Percentiles rank a stretch among this genome's conserved stretches.
phyloP scores from a whole-genome alignment of 208 protist species.

The Acanthamoeba culbertsoni region DNA sequence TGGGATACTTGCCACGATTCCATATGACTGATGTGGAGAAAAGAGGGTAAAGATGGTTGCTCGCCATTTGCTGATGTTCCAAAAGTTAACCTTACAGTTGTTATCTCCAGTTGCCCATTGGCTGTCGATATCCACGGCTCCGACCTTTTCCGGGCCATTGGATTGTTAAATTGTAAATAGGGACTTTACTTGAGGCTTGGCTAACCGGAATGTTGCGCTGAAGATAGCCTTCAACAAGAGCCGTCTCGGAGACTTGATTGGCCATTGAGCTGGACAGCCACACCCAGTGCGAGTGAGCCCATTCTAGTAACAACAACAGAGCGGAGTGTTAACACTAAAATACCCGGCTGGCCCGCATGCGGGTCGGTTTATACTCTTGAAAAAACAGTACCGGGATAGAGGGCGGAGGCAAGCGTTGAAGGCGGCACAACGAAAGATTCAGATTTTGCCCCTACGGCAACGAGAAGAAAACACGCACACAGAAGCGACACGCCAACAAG shows the following conservation, averaged over 20 bases:
- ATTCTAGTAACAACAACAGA: not conserved
- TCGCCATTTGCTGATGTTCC: not conserved
- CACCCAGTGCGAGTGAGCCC: constrained; percentile 66
- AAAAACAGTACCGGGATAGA: not conserved
- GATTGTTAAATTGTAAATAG: not conserved
- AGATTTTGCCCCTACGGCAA: not conserved
- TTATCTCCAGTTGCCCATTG: constrained; percentile 58
- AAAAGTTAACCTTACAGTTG: constrained; percentile 1
- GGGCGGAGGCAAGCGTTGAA: not conserved
- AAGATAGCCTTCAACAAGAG: constrained; percentile 22
- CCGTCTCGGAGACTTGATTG: not conserved
- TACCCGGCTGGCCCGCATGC: no score
- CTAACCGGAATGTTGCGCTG: not conserved
- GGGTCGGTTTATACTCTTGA: no score
- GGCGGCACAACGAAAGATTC: not conserved
- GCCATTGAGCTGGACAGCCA: constrained; percentile 38
- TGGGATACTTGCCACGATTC: constrained; percentile 36
- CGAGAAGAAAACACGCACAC: not conserved
- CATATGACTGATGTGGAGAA: not conserved
- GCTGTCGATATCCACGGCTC: constrained; percentile 52
- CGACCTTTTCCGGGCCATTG: constrained; percentile 21
- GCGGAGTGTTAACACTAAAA: no score
- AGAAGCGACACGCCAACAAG: not conserved
- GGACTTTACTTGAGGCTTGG: not conserved
- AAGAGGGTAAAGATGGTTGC: no score